These are phyloP conservation scores for Vickermania spadyakhi DNA, from an alignment of 208 protist genomes.

Conservation along the genomic window DNA sequence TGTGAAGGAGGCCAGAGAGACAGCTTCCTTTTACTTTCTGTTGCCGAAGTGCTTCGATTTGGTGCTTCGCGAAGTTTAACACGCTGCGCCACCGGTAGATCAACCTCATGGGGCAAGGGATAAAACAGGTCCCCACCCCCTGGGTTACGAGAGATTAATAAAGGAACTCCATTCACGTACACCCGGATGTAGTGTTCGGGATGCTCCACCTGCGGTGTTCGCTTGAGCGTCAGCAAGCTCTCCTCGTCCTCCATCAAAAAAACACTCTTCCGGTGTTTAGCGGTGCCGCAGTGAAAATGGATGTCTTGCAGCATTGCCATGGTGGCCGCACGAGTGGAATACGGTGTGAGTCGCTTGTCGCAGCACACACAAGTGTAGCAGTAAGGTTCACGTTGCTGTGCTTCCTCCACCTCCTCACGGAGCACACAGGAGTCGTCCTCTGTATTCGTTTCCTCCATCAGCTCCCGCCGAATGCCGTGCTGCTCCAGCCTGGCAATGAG, in stretches of 20 bases:
- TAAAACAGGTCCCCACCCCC: constrained; percentile 85
- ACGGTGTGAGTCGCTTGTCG: constrained; percentile 46
- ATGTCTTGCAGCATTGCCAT: constrained; percentile 62
- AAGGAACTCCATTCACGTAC: constrained; percentile 69
- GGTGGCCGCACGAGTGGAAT: constrained; percentile 22
- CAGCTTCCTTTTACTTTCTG: no score
- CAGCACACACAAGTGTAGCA: constrained; percentile 85
- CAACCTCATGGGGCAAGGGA: constrained; percentile 51
- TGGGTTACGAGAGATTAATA: constrained; percentile 52
- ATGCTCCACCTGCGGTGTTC: constrained; percentile 21
- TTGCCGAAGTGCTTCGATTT: no score
- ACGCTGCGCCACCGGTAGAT: neutral
- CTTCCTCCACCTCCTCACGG: constrained; percentile 4
- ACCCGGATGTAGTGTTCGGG: constrained; percentile 40
- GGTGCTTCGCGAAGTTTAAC: no score
- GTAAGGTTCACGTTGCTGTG: constrained; percentile 61
- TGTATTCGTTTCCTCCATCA: constrained; percentile 13
- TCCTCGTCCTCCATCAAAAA: constrained; percentile 68
- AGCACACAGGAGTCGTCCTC: neutral
- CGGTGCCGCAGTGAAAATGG: constrained; percentile 78
- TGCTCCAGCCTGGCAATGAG: constrained; percentile 69
- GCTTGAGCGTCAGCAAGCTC: constrained; percentile 51
- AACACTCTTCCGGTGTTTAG: constrained; percentile 48
- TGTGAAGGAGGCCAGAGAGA: neutral
- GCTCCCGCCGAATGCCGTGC: constrained; percentile 67